Percentiles rank a stretch among this genome's conserved stretches.
Conservation (phyloP, 768 basidiomycete genomes). For the Rubroboletus pulcherrimus region DNA sequence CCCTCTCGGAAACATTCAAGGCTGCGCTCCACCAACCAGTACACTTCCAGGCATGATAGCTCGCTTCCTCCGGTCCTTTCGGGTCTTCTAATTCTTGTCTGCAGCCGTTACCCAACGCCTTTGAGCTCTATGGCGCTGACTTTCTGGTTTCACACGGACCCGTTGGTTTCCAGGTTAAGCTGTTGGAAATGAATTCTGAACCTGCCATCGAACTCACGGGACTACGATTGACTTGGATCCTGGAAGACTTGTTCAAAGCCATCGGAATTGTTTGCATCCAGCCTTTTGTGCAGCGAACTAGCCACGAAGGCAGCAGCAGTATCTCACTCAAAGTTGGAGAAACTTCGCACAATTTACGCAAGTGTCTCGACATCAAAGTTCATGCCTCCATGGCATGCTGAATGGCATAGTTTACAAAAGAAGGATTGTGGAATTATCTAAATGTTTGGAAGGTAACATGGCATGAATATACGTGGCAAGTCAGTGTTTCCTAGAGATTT, state of each 20-base stretch:
- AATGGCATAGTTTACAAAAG: not conserved
- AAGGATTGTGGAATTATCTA: not conserved
- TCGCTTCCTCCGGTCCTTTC: not conserved
- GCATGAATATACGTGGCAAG: not conserved
- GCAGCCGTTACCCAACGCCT: slow-evolving; percentile 84
- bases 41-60: slow-evolving; percentile 69
- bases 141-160: slow-evolving; percentile 63
- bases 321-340: slow-evolving; percentile 51
- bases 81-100: not conserved
- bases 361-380: slow-evolving; percentile 61
- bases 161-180: slow-evolving; percentile 52
- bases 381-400: slow-evolving; percentile 28
- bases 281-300: slow-evolving; percentile 45
- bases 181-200: slow-evolving; percentile 92
- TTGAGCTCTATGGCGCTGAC: slow-evolving; percentile 95
- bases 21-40: slow-evolving; percentile 80
- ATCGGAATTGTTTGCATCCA: slow-evolving; percentile 65
- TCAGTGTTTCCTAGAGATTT: slow-evolving; percentile 10
- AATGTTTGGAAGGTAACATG: not conserved
- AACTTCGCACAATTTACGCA: slow-evolving; percentile 50
- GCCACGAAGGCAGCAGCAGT: not conserved
- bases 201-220: slow-evolving; percentile 96
- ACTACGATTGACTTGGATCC: slow-evolving; percentile 70
- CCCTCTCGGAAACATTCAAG: slow-evolving; percentile 78
- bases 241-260: slow-evolving; percentile 74